Evolutionary conservation across 805 yeast species (phyloP), one percentile per base, ranked within the genome.

Genomic region (Spathaspora hagerdaliae): DNA sequence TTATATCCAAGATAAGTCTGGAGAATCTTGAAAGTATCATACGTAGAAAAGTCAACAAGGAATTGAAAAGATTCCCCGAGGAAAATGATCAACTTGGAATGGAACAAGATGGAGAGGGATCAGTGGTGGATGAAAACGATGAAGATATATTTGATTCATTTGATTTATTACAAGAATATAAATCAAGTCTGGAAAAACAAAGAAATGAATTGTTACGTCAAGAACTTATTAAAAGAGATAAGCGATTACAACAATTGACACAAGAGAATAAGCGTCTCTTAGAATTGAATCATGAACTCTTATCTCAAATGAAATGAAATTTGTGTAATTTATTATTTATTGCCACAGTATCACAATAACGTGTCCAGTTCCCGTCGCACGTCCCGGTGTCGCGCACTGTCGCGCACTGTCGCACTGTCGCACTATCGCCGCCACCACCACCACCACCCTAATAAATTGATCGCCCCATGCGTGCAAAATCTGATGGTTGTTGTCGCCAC

Each of bases 281-380:
- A 41, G 67, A 64, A 24, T 52, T 66, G 51, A 65, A 66, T 46
- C 68, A 63, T 38, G 58, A 55, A 24, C 48, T 65, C 37, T 38
- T 19, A 19, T 19, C 24, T 19, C 24, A 19, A 19, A 19, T 19
- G 24, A 19, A 19, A 19, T 19, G 24, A 19, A 19, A 5, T 19
- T 19, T 19, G 24, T 19, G 24, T 19, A 19, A 19, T 5, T 19
- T 19, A 19, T 19, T 19, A 19, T 19, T 19, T 19, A 19, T 19
- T 19, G 24, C 24, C 24, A 19, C 24, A 19, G 4, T 19, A 19
- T 19, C 24, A 19, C n/a, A n/a, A n/a, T n/a, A n/a, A n/a, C n/a
- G n/a, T n/a, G n/a, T n/a, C n/a, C n/a, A n/a, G n/a, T n/a, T n/a
- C n/a, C n/a, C n/a, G n/a, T n/a, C n/a, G n/a, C n/a, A n/a, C n/a